A percentile compares a stretch with the other conserved stretches of the same genome.
These are phyloP conservation scores for Tuctoria greenei DNA, from an alignment of 176 grass and related monocot genomes.

Conservation along the genomic window DNA sequence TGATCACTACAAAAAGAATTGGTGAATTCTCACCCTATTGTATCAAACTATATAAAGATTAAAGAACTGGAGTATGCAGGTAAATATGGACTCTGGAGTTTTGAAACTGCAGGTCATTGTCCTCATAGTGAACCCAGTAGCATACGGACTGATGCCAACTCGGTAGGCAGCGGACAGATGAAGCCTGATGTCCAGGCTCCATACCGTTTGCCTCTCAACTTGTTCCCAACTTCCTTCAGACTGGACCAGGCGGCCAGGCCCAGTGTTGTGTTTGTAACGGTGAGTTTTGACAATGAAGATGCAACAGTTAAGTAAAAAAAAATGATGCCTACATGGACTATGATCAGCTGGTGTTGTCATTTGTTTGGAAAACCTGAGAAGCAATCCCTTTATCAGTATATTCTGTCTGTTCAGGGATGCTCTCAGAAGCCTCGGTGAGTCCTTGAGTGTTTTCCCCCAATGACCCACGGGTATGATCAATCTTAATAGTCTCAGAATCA, in stretches of 20 bases:
- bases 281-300: conserved; percentile 2
- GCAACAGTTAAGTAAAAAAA: neutral
- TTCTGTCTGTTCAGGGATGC: conserved; percentile 34
- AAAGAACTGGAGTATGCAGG: neutral
- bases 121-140: neutral
- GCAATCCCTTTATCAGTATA: conserved; percentile 39
- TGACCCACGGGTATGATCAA: neutral
- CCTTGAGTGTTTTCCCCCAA: conserved; percentile 3
- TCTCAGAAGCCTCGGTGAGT: neutral
- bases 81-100: neutral
- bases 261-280: neutral
- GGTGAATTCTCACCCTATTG: neutral
- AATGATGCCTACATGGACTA: neutral
- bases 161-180: neutral
- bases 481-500: conserved; percentile 29
- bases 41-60: neutral
- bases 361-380: conserved; percentile 26
- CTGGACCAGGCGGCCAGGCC: neutral
- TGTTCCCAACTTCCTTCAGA: neutral
- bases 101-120: neutral
- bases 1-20: conserved; percentile 11
- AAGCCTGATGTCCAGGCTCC: neutral
- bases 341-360: conserved; percentile 44
- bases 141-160: neutral
- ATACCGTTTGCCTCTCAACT: neutral